Evolutionary conservation across 2,329 filamentous ascomycete species (phyloP), one percentile per base, ranked within the genome.

Genomic region (Penicillium sp.): DNA sequence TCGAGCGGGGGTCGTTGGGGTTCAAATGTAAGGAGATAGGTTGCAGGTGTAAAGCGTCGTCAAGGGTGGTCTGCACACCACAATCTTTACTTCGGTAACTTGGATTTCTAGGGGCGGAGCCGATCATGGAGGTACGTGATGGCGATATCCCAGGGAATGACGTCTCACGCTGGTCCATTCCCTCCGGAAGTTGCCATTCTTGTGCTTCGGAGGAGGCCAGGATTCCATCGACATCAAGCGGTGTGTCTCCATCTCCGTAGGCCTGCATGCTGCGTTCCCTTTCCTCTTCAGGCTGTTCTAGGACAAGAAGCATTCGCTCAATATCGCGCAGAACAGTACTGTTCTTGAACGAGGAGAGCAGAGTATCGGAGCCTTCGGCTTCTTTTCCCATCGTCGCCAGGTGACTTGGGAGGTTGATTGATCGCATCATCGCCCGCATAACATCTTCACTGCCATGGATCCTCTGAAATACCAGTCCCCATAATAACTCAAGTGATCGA

Each of bases 401-500:
- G 46, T 70, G 68, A 26, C 67, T 65, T 2, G 69, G 67, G 18
- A 72, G 66, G 51, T 79, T 76, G 36, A 76, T 73, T 31, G 76
- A 73, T 31, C 77, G 78, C 51, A 89, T 74, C 47, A 87, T 72
- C 7, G 73, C 73, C 44, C 83, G 79, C 21, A 90, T 77, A 13
- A 80, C 78, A 48, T 79, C 76, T 69, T 90, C 87, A 44, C 79
- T 81, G 9, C 81, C 83, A 13, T 83, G 79, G 31, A 85, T 80
- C 51, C 83, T 82, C 55, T 84, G 81, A 56, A 90, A 87, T 1
- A 89, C 74, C 78, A 86, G 86, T 11, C 86, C 87, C 51, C 89
- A 78, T 9, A 87, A 82, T 39, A 89, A 72, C 70, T 92, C 89
- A 16, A 92, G 77, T 0, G 87, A 88, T 29, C 88, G 83, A 51